Evolutionary conservation across 495 filamentous ascomycete species (phyloP).

Genomic region (Aspergillus egyptiacus): DNA sequence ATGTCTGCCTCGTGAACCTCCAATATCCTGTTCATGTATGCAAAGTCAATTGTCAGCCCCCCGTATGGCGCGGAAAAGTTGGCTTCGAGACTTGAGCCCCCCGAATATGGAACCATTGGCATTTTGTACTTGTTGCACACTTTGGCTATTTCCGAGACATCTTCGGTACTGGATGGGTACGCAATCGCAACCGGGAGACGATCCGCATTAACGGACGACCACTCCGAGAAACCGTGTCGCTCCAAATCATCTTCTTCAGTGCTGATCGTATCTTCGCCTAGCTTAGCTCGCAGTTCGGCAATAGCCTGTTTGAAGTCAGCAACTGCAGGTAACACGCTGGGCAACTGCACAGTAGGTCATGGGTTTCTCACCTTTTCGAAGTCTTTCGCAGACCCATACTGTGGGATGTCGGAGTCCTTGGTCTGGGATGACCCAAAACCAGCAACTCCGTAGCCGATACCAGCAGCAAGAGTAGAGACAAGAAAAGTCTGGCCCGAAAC

Average conservation of each 20-base stretch:
- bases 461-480: conserved; percentile 31
- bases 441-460: conserved; percentile 35
- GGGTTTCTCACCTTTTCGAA: conserved; percentile 33
- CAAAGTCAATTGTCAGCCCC: conserved; percentile 85
- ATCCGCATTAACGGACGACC: conserved; percentile 78
- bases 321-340: neutral
- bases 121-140: conserved; percentile 77
- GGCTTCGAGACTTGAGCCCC: conserved; percentile 80
- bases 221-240: conserved; percentile 81
- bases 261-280: conserved; percentile 69
- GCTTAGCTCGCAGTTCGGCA: conserved; percentile 48
- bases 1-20: conserved; percentile 78
- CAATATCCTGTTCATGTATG: conserved; percentile 76
- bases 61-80: conserved; percentile 83
- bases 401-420: conserved; percentile 17
- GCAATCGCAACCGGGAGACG: conserved; percentile 73
- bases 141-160: conserved; percentile 74
- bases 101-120: conserved; percentile 80
- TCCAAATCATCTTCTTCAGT: conserved; percentile 78
- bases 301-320: conserved; percentile 45
- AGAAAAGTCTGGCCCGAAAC: conserved; percentile 26
- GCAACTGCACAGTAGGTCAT: neutral
- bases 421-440: conserved; percentile 12
- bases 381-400: conserved; percentile 37
- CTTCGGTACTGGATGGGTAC: conserved; percentile 70